These are phyloP conservation scores for Myxozyma monticola DNA, from an alignment of 805 yeast genomes.

Conservation along the genomic window DNA sequence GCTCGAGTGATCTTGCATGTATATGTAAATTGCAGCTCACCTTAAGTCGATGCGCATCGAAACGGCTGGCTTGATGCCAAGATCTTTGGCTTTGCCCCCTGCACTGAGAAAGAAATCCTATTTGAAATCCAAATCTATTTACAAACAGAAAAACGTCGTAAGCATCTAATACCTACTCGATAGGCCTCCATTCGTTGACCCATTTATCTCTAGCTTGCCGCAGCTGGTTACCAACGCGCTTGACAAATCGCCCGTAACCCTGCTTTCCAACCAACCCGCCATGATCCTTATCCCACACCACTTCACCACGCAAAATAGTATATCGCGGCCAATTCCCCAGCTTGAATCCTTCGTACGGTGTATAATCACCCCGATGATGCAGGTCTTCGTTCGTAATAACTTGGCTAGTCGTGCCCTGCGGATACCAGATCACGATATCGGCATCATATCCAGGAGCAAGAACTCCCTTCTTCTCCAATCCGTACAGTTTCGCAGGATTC, in stretches of 20 bases:
- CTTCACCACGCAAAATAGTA: constrained; percentile 41
- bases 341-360: constrained; percentile 41
- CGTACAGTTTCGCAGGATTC: constrained; percentile 51
- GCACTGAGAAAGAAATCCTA: too few species aligned
- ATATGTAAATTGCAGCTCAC: too few species aligned
- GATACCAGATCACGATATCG: constrained; percentile 52
- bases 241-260: constrained; percentile 28
- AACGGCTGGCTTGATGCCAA: too few species aligned
- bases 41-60: too few species aligned
- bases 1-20: too few species aligned
- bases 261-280: constrained; percentile 29
- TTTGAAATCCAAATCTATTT: too few species aligned
- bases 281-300: constrained; percentile 29
- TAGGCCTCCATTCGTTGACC: constrained; percentile 28
- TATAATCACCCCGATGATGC: constrained; percentile 34
- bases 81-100: too few species aligned
- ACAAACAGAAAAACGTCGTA: too few species aligned
- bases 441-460: constrained; percentile 52
- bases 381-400: constrained; percentile 38
- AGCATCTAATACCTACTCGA: too few species aligned
- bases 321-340: constrained; percentile 51
- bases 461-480: constrained; percentile 46
- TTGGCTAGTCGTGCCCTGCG: constrained; percentile 38
- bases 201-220: constrained; percentile 19
- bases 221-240: constrained; percentile 23